These are phyloP conservation scores for Novakomyces olei DNA, from an alignment of 805 yeast species.

Conservation along the genomic window DNA sequence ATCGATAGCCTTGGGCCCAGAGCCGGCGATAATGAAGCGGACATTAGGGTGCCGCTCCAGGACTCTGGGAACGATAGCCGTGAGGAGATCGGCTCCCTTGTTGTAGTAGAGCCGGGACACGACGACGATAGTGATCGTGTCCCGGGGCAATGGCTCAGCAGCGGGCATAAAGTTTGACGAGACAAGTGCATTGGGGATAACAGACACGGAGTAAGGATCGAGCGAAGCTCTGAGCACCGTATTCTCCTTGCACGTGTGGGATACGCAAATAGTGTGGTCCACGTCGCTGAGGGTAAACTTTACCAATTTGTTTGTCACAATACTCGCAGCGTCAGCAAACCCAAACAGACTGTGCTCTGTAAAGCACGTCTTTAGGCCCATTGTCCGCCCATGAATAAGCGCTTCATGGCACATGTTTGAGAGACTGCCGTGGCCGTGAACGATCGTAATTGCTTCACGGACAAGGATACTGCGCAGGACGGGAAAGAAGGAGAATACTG, in stretches of 20 bases:
- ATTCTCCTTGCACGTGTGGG: slow-evolving; percentile 90
- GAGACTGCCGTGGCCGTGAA: slow-evolving; percentile 89
- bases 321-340: slow-evolving; percentile 63
- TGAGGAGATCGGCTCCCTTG: slow-evolving; percentile 79
- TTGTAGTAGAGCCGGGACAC: slow-evolving; percentile 85
- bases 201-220: slow-evolving; percentile 59
- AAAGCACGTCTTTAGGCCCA: slow-evolving; percentile 80
- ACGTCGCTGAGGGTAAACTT: slow-evolving; percentile 68
- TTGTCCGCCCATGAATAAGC: slow-evolving; percentile 69
- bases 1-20: slow-evolving; percentile 87
- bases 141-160: background rate
- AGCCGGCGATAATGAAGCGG: slow-evolving; percentile 76
- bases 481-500: slow-evolving; percentile 76
- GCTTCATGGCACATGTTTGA: slow-evolving; percentile 77
- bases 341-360: slow-evolving; percentile 95
- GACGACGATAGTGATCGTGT: slow-evolving; percentile 51
- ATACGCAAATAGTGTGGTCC: slow-evolving; percentile 88
- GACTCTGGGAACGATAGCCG: slow-evolving; percentile 64
- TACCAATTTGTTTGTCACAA: slow-evolving; percentile 65
- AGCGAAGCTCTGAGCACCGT: slow-evolving; percentile 71
- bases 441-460: slow-evolving; percentile 66
- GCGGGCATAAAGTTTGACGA: slow-evolving; percentile 44
- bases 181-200: slow-evolving; percentile 93
- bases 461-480: slow-evolving; percentile 62
- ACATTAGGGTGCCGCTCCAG: slow-evolving; percentile 44